Evolutionary conservation across 1,139 yeast genomes (phyloP).

Genomic region (Suhomyces kunorum): DNA sequence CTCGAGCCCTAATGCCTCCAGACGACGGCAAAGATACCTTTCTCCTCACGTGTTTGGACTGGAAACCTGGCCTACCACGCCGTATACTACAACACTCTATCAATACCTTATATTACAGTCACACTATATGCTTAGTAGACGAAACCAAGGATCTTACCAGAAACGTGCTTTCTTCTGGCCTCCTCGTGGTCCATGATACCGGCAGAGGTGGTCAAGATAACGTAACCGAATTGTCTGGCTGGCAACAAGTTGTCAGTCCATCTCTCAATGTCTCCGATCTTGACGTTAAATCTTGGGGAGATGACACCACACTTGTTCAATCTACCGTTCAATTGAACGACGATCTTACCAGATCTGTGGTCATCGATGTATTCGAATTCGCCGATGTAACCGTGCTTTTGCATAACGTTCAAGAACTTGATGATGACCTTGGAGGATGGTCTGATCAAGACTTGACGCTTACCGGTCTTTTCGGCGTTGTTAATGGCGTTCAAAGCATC

Average conservation of each 20-base stretch:
- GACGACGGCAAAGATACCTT: not conserved
- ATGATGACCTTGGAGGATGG: conserved; percentile 98
- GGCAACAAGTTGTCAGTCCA: conserved; percentile 98
- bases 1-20: not conserved
- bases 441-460: conserved; percentile 98
- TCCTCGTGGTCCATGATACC: conserved; percentile 99
- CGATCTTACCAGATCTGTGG: conserved; percentile 98
- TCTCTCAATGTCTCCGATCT: conserved; percentile 90
- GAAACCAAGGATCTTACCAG: conserved; percentile 96
- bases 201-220: conserved; percentile 96
- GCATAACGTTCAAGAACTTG: conserved; percentile 96
- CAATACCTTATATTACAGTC: conserved; percentile 13
- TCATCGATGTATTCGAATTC: conserved; percentile 98
- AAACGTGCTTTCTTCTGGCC: conserved; percentile 99
- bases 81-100: conserved; percentile 6
- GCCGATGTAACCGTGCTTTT: conserved; percentile 97
- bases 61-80: not conserved
- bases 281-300: conserved; percentile 97
- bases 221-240: conserved; percentile 98
- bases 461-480: conserved; percentile 99
- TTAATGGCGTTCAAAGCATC: conserved; percentile 98
- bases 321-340: conserved; percentile 96
- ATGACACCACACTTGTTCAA: conserved; percentile 98
- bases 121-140: conserved; percentile 53
- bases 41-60: not conserved